These are phyloP conservation scores for Odontarrhena argentea DNA, from an alignment of 345 rosid species.

Conservation along the genomic window DNA sequence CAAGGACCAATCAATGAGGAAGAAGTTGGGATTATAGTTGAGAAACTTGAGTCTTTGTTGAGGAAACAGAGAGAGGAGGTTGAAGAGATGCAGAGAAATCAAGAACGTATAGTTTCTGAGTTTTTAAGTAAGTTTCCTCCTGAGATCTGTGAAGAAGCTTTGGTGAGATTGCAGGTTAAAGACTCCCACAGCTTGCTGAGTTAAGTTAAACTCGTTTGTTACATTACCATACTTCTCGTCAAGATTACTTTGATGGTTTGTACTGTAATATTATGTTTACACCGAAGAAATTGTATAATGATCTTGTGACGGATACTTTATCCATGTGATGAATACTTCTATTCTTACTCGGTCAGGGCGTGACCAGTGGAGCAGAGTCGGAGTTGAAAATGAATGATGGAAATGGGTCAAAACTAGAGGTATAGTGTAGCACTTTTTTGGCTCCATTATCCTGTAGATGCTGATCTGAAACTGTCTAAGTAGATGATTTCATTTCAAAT, in stretches of 20 bases:
- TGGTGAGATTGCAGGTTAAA: slow-evolving; percentile 46
- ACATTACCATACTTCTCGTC: not conserved
- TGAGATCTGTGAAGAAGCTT: slow-evolving; percentile 54
- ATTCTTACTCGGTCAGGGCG: slow-evolving; percentile 52
- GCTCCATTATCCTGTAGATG: slow-evolving; percentile 4
- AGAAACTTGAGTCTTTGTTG: slow-evolving; percentile 65
- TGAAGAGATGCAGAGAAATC: slow-evolving; percentile 64
- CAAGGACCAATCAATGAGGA: slow-evolving; percentile 34
- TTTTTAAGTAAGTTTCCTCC: slow-evolving; percentile 61
- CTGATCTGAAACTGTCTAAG: slow-evolving; percentile 7
- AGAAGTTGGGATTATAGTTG: slow-evolving; percentile 42
- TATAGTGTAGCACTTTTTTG: slow-evolving; percentile 34
- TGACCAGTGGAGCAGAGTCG: slow-evolving; percentile 46
- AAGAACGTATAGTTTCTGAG: slow-evolving; percentile 53
- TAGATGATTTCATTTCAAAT: not conserved
- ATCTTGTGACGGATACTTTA: not conserved
- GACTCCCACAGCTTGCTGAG: slow-evolving; percentile 35
- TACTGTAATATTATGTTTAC: too few species aligned
- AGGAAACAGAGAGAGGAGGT: slow-evolving; percentile 67
- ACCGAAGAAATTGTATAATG: too few species aligned
- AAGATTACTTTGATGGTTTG: not conserved
- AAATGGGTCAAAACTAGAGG: slow-evolving; percentile 59
- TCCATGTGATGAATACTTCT: slow-evolving; percentile 8
- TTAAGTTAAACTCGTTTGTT: slow-evolving; percentile 28
- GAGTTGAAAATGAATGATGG: slow-evolving; percentile 58